Percentiles rank a stretch among this genome's conserved stretches.
Evolutionary conservation across 2,329 filamentous ascomycete genomes (phyloP).

Genomic region (Macrophomina pseudophaseolina): DNA sequence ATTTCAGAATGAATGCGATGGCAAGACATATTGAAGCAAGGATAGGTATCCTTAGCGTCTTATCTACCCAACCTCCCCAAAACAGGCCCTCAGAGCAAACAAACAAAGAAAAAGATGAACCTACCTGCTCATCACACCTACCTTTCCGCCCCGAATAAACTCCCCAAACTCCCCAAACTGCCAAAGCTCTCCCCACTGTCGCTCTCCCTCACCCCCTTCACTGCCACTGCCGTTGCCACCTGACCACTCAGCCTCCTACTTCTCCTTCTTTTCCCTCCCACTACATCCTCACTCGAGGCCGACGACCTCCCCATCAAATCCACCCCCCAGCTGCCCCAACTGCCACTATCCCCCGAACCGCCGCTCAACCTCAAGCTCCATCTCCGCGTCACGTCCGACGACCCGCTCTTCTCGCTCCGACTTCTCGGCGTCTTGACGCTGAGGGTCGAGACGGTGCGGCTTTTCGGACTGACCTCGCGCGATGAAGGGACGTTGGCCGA

Average conservation of each 20-base stretch:
- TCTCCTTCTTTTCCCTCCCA: neutral
- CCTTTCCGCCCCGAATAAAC: neutral
- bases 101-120: no score
- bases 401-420: neutral
- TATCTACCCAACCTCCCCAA: no score
- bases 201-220: no score
- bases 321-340: slow-evolving; percentile 35
- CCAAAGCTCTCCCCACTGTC: neutral
- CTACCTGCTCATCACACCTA: no score
- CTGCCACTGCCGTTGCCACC: slow-evolving; percentile 39
- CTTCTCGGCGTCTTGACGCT: neutral
- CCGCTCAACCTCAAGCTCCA: neutral
- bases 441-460: neutral
- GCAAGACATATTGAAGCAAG: no score
- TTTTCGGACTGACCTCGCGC: neutral
- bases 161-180: neutral
- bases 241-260: neutral
- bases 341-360: slow-evolving; percentile 30
- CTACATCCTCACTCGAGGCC: neutral
- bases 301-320: neutral
- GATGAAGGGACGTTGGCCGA: neutral
- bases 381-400: neutral
- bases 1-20: no score
- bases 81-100: no score
- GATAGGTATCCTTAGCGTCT: no score